A percentile compares a stretch with the other conserved stretches of the same genome.
These are phyloP conservation scores for Poronia punctata DNA, from an alignment of 495 filamentous ascomycete genomes.

Conservation along the genomic window DNA sequence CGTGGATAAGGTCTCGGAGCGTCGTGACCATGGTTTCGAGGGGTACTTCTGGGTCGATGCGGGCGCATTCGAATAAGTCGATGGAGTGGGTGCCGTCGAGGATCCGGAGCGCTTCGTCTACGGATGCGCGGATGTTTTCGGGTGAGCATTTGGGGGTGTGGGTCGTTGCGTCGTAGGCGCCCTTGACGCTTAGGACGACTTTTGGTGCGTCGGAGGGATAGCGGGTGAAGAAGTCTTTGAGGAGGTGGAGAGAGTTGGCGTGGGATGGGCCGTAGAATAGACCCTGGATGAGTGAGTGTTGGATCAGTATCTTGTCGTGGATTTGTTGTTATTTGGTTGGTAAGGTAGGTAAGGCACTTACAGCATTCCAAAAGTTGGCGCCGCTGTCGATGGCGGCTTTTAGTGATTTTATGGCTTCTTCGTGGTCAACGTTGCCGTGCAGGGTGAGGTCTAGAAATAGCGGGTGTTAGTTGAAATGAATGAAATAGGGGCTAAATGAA, in stretches of 20 bases:
- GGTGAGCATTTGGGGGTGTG: constrained; percentile 38
- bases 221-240: constrained; percentile 50
- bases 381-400: constrained; percentile 51
- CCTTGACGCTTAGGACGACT: constrained; percentile 57
- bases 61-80: constrained; percentile 66
- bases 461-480: neutral
- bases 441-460: constrained; percentile 53
- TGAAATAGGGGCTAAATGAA: neutral
- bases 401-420: constrained; percentile 50
- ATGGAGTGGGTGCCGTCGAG: constrained; percentile 60
- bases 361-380: constrained; percentile 63
- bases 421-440: constrained; percentile 39
- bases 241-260: constrained; percentile 45
- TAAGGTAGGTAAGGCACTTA: constrained; percentile 3
- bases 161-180: constrained; percentile 21
- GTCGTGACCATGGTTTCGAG: constrained; percentile 22
- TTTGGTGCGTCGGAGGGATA: constrained; percentile 52
- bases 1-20: constrained; percentile 44
- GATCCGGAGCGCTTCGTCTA: constrained; percentile 56
- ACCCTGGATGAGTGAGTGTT: constrained; percentile 21
- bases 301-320: neutral
- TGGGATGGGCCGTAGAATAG: constrained; percentile 38
- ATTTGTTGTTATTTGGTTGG: neutral
- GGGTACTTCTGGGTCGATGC: constrained; percentile 52
- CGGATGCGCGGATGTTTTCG: constrained; percentile 51